phyloP scores from a whole-genome alignment of 225 moss, liverwort and hornwort species.

The Physcomitrium patens region DNA sequence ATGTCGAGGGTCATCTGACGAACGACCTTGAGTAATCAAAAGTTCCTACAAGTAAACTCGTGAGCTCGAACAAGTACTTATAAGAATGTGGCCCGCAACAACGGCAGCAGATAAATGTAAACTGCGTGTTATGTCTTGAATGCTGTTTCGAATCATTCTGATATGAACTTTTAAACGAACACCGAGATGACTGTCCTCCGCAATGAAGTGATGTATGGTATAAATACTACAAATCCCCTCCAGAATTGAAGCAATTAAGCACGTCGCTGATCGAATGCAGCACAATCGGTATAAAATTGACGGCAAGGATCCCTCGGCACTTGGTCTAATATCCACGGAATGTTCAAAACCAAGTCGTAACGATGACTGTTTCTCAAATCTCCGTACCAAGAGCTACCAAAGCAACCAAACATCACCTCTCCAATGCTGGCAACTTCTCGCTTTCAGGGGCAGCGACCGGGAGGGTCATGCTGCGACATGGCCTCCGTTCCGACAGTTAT shows the following conservation, averaged over 20 bases:
- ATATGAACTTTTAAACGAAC: neutral
- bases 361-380: neutral
- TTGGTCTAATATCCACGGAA: neutral
- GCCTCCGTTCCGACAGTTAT: no score
- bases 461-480: no score
- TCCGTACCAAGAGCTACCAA: constrained; percentile 15
- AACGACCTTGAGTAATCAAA: neutral
- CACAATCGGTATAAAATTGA: neutral
- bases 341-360: neutral
- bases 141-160: neutral
- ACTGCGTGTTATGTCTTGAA: neutral
- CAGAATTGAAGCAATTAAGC: neutral
- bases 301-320: neutral
- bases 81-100: neutral
- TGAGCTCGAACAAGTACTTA: constrained; percentile 20
- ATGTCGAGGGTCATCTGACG: neutral
- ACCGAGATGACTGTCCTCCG: neutral
- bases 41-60: neutral
- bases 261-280: neutral
- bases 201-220: neutral
- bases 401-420: neutral
- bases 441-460: neutral
- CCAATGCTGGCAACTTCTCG: neutral
- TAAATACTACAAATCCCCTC: neutral
- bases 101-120: neutral